Evolutionary conservation across 805 yeast genomes (phyloP).

Genomic region (Wickerhamomyces bovis): DNA sequence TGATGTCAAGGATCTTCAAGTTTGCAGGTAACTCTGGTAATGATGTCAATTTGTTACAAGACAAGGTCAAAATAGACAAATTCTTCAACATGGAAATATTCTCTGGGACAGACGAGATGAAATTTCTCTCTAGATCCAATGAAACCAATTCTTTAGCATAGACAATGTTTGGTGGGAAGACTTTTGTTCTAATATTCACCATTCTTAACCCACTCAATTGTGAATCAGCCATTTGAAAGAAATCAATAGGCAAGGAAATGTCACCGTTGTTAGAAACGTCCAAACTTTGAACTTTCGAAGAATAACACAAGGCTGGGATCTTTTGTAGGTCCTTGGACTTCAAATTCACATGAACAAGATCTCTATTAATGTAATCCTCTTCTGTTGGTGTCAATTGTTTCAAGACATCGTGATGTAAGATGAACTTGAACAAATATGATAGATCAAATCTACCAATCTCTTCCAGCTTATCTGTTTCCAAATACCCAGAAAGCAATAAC

Average conservation of each 20-base stretch:
- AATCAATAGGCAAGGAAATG: conserved; percentile 75
- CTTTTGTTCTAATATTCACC: conserved; percentile 65
- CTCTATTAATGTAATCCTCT: conserved; percentile 57
- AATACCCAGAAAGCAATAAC: conserved; percentile 70
- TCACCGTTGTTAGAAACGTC: conserved; percentile 87
- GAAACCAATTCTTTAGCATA: conserved; percentile 62
- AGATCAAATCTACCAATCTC: conserved; percentile 81
- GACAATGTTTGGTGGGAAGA: conserved; percentile 67
- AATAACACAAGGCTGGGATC: conserved; percentile 78
- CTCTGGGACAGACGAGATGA: conserved; percentile 56
- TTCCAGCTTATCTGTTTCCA: conserved; percentile 67
- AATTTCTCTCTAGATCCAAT: conserved; percentile 74
- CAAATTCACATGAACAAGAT: conserved; percentile 68
- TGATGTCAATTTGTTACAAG: conserved; percentile 63
- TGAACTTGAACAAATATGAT: conserved; percentile 75
- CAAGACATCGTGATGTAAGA: conserved; percentile 56
- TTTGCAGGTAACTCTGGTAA: conserved; percentile 55
- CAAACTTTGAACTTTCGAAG: conserved; percentile 72
- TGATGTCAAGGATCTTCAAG: conserved; percentile 59
- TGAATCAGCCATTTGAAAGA: conserved; percentile 69
- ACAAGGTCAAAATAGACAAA: conserved; percentile 55
- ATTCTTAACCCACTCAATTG: conserved; percentile 63
- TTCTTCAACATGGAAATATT: conserved; percentile 48
- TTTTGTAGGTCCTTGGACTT: conserved; percentile 71
- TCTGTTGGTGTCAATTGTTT: conserved; percentile 61